Evolutionary conservation across 306 rosid species (phyloP), one percentile per base, ranked within the genome.

Genomic region (Delonix regia): DNA sequence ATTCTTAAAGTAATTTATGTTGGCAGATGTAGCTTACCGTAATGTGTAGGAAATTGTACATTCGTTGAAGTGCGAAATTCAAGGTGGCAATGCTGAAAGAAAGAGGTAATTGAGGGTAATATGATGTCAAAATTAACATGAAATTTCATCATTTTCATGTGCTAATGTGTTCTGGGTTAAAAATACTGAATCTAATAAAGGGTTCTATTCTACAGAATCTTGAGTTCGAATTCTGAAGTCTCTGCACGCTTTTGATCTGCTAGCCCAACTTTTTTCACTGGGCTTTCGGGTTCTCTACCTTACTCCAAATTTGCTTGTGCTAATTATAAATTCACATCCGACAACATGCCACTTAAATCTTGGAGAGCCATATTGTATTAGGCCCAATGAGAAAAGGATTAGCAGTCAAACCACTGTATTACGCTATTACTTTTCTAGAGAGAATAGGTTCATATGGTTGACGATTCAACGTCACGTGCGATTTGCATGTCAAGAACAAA

Each of bases 1-100:
- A 56, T 39, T 74, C n/a, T 74, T 36, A 62, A 62, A 57, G 27
- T 74, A 33, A 66, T 38, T 30, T 66, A 55, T 5, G 9, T 56
- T 56, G 45, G 62, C 48, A 74, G 45, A 45, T 55, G 44, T 7
- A 64, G 27, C 78, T 8, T 33, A 8, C 24, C 36, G 45, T 47
- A 4, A 62, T 65, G 71, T 65, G 73, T 12, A 42, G 36, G 73
- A 45, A 14, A 11, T 9, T 80, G 30, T 66, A 0, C 9, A n/a
- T 79, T 62, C 11, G 34, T 22, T 65, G 10, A 51, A 38, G 33
- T 66, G 67, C 5, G 13, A 7, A 39, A 53, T 33, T 12, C 30
- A 34, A 47, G 39, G 34, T 69, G 24, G 44, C 53, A 21, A 30
- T 30, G 33, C 2, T 59, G 10, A 68, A 30, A 41, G 55, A 41